phyloP scores from a whole-genome alignment of 805 yeast species.

The Candida peoriensis region DNA sequence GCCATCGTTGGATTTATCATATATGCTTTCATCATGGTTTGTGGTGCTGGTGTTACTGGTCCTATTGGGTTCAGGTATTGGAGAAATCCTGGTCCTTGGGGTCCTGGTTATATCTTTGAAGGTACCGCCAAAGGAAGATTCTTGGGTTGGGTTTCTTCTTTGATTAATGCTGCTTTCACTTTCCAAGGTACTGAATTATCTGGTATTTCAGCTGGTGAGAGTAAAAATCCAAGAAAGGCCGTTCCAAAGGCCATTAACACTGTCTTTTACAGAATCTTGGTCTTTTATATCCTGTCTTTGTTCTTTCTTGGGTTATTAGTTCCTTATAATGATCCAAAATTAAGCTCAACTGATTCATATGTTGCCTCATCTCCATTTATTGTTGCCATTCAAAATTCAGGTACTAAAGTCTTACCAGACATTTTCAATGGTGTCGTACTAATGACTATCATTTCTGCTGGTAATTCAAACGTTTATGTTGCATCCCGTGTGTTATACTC shows the following conservation, averaged over 20 bases:
- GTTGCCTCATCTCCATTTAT: constrained; percentile 65
- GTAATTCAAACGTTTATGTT: constrained; percentile 68
- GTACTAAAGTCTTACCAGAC: constrained; percentile 60
- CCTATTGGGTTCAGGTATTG: constrained; percentile 78
- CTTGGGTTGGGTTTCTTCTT: constrained; percentile 64
- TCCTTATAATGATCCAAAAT: constrained; percentile 59
- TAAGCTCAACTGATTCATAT: constrained; percentile 32
- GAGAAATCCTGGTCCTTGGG: constrained; percentile 78
- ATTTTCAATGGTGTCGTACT: constrained; percentile 70
- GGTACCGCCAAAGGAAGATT: constrained; percentile 51
- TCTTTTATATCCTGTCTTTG: constrained; percentile 61
- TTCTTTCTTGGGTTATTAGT: constrained; percentile 68
- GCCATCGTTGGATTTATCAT: constrained; percentile 70
- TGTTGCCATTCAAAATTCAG: constrained; percentile 64
- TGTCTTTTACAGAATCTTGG: constrained; percentile 58
- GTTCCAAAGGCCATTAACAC: constrained; percentile 71
- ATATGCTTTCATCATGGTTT: constrained; percentile 64
- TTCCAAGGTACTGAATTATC: constrained; percentile 76
- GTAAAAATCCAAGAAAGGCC: constrained; percentile 62
- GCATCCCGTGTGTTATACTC: constrained; percentile 66
- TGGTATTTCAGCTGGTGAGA: constrained; percentile 74
- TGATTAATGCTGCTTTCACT: constrained; percentile 73
- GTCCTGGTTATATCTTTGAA: constrained; percentile 51
- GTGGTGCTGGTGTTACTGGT: constrained; percentile 67
- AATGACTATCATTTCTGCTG: constrained; percentile 69